Percentiles rank a stretch among this genome's conserved stretches.
Conservation (phyloP, 2,329 filamentous ascomycete genomes). For the Colletotrichum brevisporum region DNA sequence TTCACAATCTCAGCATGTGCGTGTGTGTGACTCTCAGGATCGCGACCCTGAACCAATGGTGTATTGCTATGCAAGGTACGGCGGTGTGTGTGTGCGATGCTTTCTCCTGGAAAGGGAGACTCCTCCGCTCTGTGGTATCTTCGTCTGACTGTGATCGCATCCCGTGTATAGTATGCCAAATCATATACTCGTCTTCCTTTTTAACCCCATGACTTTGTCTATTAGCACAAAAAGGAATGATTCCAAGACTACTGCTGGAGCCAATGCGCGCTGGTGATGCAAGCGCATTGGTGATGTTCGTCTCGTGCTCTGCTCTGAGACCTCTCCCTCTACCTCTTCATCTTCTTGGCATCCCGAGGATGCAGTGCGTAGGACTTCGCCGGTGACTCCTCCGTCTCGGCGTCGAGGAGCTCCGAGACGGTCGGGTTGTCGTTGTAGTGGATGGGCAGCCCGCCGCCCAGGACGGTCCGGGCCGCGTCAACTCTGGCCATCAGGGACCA, state of each 20-base stretch:
- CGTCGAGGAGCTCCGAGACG: constrained; percentile 53
- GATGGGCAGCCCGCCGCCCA: constrained; percentile 59
- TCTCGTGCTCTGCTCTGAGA: too few relatives aligned
- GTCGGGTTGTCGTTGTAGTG: constrained; percentile 58
- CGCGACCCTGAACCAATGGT: background rate
- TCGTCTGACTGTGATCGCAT: constrained; percentile 12
- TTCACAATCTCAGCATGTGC: too few relatives aligned
- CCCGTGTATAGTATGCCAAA: constrained; percentile 2
- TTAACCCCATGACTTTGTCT: background rate
- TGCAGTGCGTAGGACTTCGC: constrained; percentile 35
- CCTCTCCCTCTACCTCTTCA: constrained; percentile 3
- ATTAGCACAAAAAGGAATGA: constrained; percentile 7
- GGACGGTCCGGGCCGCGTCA: constrained; percentile 62
- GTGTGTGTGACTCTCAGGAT: too few relatives aligned
- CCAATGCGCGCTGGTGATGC: too few relatives aligned
- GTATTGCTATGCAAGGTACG: background rate
- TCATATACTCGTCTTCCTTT: background rate
- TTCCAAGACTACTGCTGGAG: background rate
- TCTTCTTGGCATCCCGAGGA: constrained; percentile 35
- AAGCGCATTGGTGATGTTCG: too few relatives aligned
- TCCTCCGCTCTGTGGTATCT: constrained; percentile 35
- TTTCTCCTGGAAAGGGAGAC: background rate
- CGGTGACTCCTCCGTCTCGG: constrained; percentile 47
- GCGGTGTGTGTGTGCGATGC: background rate
- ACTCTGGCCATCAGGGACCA: constrained; percentile 66